Evolutionary conservation across 2,329 filamentous ascomycete species (phyloP), one percentile per base, ranked within the genome.

Genomic region (Colletotrichum sidae): DNA sequence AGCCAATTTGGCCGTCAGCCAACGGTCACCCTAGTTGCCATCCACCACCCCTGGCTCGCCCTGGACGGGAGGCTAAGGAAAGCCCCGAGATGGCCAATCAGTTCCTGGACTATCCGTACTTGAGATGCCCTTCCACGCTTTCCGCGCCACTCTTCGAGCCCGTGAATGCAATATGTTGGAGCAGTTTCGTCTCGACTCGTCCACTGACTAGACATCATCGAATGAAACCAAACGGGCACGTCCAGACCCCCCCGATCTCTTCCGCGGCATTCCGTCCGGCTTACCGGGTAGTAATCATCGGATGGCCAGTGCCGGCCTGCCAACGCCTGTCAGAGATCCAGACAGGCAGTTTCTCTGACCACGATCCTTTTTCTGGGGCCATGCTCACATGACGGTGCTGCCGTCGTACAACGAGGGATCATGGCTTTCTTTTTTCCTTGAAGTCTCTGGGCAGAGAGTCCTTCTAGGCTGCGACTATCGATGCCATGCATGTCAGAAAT

Each of bases 291-390:
- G 25, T 25, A 25, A 41, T 9, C 34, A 55, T 65, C 62, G 41
- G 62, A 61, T 41, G 57, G 46, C 37, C 54, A 35, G 37, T 47
- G 46, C 41, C 47, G 11, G 41, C 45, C 62, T 56, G 57, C 46
- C 41, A 49, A 41, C 41, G 51, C 38, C 34, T 61, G 44, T 61
- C 57, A 60, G 15, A 34, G 38, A 42, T 17, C 2, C 9, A n/a
- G 25, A 37, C 35, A 41, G 25, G 37, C 33, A n/a, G 25, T 25
- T 25, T 25, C 25, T 6, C 47, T 42, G 42, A 17, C 39, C 34
- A 50, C 46, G 55, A 51, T 47, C 45, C 46, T n/a, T n/a, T 17
- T 46, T 35, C 41, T 33, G n/a, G 15, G 15, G 42, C 13, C 12
- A 17, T 46, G 13, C 46, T 35, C 25, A 33, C 25, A 34, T 11